These are phyloP conservation scores for Thymus mandschuricus DNA, from an alignment of 257 asterid genomes.

Conservation along the genomic window DNA sequence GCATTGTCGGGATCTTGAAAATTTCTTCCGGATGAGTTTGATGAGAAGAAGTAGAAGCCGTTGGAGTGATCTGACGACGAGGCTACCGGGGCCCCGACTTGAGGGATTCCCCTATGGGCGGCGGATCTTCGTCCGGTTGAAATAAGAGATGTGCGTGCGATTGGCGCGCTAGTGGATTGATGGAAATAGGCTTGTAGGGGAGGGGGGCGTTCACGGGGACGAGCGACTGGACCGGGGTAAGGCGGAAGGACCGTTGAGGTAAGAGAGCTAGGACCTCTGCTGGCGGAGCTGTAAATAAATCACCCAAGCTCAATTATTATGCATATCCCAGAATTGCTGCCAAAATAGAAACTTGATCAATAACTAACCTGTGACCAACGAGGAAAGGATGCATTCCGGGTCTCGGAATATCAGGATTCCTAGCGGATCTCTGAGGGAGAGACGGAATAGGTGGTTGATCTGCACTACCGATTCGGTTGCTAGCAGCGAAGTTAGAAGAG, in stretches of 20 bases:
- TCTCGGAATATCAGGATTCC: conserved; percentile 71
- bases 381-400: conserved; percentile 74
- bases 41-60: conserved; percentile 60
- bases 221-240: conserved; percentile 63
- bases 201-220: conserved; percentile 67
- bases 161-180: conserved; percentile 56
- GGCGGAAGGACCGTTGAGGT: conserved; percentile 67
- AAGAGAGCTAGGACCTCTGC: conserved; percentile 73
- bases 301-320: too few relatives aligned
- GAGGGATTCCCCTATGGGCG: conserved; percentile 56
- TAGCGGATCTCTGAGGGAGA: conserved; percentile 58
- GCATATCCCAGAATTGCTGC: too few relatives aligned
- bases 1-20: conserved; percentile 62
- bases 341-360: not conserved
- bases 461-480: conserved; percentile 56
- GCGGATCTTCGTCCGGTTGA: conserved; percentile 57
- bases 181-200: conserved; percentile 72
- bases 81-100: conserved; percentile 46
- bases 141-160: conserved; percentile 45
- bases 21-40: conserved; percentile 56
- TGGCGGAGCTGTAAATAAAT: conserved; percentile 52
- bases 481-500: conserved; percentile 53
- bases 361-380: conserved; percentile 65
- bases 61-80: conserved; percentile 63
- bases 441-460: conserved; percentile 62